A percentile compares a stretch with the other conserved stretches of the same genome.
phyloP scores from a whole-genome alignment of 2,329 filamentous ascomycete species.

The Alternaria panax region DNA sequence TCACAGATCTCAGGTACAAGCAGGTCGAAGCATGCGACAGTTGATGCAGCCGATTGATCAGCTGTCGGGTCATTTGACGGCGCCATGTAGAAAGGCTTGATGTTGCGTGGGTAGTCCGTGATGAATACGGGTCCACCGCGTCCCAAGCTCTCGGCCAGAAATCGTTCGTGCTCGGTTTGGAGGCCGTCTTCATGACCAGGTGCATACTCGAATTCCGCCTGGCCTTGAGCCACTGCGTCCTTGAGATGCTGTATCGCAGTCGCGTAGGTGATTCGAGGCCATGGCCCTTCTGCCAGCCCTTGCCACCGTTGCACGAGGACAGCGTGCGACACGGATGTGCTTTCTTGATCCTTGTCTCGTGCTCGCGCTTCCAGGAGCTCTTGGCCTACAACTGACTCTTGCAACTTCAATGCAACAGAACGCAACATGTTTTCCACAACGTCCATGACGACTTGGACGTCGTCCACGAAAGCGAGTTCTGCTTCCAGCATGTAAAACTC shows the following conservation, averaged over 20 bases:
- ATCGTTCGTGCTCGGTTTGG: conserved; percentile 92
- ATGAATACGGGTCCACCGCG: conserved; percentile 79
- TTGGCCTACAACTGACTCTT: conserved; percentile 59
- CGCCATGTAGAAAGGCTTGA: conserved; percentile 94
- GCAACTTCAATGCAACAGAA: conserved; percentile 59
- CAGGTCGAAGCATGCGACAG: conserved; percentile 90
- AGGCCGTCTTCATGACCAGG: conserved; percentile 78
- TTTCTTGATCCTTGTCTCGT: conserved; percentile 47
- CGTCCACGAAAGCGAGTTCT: conserved; percentile 80
- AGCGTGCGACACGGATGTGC: conserved; percentile 52
- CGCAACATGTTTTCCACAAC: conserved; percentile 81
- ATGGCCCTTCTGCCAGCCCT: conserved; percentile 73
- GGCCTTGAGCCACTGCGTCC: conserved; percentile 60
- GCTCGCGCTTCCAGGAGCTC: conserved; percentile 62
- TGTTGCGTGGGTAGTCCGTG: conserved; percentile 84
- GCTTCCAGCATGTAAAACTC: conserved; percentile 99
- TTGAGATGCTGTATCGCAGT: conserved; percentile 76
- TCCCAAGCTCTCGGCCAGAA: conserved; percentile 74
- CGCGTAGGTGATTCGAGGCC: conserved; percentile 85
- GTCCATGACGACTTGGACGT: conserved; percentile 75
- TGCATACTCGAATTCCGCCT: conserved; percentile 67
- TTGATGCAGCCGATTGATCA: conserved; percentile 48
- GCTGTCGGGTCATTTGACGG: conserved; percentile 48
- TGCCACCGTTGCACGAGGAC: conserved; percentile 75
- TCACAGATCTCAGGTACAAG: conserved; percentile 86